These are phyloP conservation scores for Kurtzmaniella natalensis DNA, from an alignment of 1,139 yeast species.

Conservation along the genomic window DNA sequence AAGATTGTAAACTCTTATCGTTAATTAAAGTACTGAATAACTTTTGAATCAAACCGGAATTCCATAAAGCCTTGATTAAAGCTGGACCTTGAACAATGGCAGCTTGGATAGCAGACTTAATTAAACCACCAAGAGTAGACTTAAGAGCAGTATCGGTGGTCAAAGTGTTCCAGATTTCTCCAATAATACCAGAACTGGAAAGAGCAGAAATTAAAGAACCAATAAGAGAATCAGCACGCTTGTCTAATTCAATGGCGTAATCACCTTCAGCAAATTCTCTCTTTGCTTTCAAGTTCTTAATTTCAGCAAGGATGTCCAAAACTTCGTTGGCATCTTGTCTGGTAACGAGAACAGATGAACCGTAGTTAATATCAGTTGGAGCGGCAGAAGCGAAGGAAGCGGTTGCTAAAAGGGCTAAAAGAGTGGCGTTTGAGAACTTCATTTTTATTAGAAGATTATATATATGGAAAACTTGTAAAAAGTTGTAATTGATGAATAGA, in stretches of 20 bases:
- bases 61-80: conserved; percentile 40
- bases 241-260: conserved; percentile 23
- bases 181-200: conserved; percentile 35
- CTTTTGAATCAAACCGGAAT: conserved; percentile 39
- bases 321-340: conserved; percentile 36
- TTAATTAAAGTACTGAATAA: conserved; percentile 31
- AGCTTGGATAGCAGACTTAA: conserved; percentile 31
- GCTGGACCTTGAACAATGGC: conserved; percentile 41
- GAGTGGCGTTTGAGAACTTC: conserved; percentile 43
- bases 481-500: conserved; percentile 2
- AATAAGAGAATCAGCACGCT: conserved; percentile 38
- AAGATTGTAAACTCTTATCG: conserved; percentile 31
- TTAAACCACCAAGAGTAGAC: conserved; percentile 22
- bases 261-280: conserved; percentile 30
- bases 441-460: too few relatives aligned
- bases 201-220: conserved; percentile 37
- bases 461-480: background rate
- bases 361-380: conserved; percentile 24
- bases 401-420: conserved; percentile 40
- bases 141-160: conserved; percentile 29
- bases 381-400: conserved; percentile 39
- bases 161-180: conserved; percentile 34
- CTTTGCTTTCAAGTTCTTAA: conserved; percentile 29
- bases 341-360: conserved; percentile 24
- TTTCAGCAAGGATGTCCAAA: conserved; percentile 30